These are phyloP conservation scores for Suhomyces chickasaworum DNA, from an alignment of 1,139 yeast genomes.

Conservation along the genomic window DNA sequence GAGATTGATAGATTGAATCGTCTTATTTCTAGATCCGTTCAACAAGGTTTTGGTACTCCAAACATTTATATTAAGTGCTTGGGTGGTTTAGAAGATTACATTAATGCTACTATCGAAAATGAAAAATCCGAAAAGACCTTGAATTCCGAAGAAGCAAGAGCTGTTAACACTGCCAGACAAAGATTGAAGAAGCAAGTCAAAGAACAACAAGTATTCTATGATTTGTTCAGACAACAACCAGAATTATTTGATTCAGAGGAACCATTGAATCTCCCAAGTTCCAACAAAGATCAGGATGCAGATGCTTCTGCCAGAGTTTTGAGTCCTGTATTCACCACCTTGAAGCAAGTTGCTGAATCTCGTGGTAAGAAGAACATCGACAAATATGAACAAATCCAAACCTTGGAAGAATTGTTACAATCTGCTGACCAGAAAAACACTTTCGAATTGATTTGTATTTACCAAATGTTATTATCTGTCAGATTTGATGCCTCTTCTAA, in stretches of 20 bases:
- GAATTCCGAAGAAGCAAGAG: slow-evolving; percentile 82
- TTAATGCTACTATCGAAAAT: slow-evolving; percentile 56
- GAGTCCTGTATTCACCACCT: slow-evolving; percentile 66
- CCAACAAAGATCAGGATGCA: slow-evolving; percentile 19
- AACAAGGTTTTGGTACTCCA: slow-evolving; percentile 76
- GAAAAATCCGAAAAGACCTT: slow-evolving; percentile 69
- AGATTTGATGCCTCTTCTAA: slow-evolving; percentile 79
- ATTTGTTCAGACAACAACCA: slow-evolving; percentile 67
- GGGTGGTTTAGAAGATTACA: slow-evolving; percentile 71
- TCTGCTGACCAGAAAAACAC: slow-evolving; percentile 35
- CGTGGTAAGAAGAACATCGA: slow-evolving; percentile 97
- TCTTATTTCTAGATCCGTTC: slow-evolving; percentile 65
- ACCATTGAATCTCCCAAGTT: slow-evolving; percentile 29
- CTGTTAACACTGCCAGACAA: slow-evolving; percentile 86
- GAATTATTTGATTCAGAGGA: slow-evolving; percentile 66
- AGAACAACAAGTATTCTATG: slow-evolving; percentile 62
- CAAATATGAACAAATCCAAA: slow-evolving; percentile 71
- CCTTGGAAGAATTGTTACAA: slow-evolving; percentile 63
- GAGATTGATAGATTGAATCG: slow-evolving; percentile 82
- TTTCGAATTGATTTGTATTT: slow-evolving; percentile 77
- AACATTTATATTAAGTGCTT: slow-evolving; percentile 67
- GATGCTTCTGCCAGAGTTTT: slow-evolving; percentile 26
- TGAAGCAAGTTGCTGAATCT: slow-evolving; percentile 77
- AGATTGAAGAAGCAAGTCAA: slow-evolving; percentile 80
- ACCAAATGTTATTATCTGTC: slow-evolving; percentile 81